phyloP scores from a whole-genome alignment of 257 asterid species.

The Mitragyna speciosa region DNA sequence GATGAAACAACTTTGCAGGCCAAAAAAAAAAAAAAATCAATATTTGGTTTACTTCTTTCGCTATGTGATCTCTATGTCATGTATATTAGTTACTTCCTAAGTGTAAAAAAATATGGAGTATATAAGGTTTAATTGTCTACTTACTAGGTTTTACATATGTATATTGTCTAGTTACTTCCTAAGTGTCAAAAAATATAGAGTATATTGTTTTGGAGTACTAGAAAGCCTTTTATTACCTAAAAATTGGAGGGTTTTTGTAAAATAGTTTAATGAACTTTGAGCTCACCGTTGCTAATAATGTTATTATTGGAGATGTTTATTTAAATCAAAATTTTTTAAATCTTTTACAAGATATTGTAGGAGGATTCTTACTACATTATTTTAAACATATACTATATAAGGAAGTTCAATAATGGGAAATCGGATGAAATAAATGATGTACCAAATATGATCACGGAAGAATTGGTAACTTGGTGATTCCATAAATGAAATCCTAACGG shows the following conservation, averaged over 20 bases:
- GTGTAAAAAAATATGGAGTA: neutral
- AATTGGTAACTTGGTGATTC: too few species aligned
- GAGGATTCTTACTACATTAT: neutral
- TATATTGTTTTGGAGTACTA: neutral
- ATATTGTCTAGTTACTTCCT: too few species aligned
- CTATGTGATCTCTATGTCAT: neutral
- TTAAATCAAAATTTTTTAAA: neutral
- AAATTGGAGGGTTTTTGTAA: neutral
- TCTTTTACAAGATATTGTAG: neutral
- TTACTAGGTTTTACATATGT: too few species aligned
- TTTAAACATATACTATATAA: neutral
- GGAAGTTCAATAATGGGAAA: neutral
- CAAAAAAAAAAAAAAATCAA: neutral
- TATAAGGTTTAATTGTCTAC: neutral
- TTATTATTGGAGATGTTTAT: neutral
- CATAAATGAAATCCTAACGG: too few species aligned
- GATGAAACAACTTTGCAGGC: too few species aligned
- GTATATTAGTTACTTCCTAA: neutral
- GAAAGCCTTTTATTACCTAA: neutral
- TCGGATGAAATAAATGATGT: neutral
- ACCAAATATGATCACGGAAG: too few species aligned
- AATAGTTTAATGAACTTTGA: neutral
- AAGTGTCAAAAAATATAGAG: neutral
- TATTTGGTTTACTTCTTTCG: neutral
- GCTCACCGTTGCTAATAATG: neutral